Evolutionary conservation across 352 stramenopile species (phyloP), one percentile per base, ranked within the genome.

Genomic region (Phytophthora syringae): DNA sequence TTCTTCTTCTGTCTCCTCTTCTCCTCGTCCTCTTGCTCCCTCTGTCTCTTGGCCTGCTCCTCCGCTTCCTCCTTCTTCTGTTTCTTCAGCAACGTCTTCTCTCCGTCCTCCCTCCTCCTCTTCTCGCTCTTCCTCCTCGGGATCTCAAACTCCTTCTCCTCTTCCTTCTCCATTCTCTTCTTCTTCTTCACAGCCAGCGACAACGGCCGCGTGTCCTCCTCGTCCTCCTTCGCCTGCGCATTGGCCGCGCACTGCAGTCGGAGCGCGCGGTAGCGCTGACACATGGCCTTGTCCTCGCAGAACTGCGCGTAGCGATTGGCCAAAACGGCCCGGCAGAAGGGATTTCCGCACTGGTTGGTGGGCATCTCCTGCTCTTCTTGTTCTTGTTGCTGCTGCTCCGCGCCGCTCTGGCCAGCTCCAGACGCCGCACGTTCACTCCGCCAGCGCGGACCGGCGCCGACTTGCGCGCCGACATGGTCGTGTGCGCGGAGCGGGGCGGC

Each of bases 231-330:
- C 4, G 40, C 20, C 49, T 74, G 65, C 6, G 60, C 67, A 21
- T 72, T 77, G 10, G 70, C 66, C 37, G 49, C 60, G 51, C 80
- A 90, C 45, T 86, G 72, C n/a, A 89, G 60, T 52, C 76, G 52
- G 24, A 91, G 36, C 1, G 75, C 77, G 12, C 82, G 79, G 20
- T 82, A 85, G 24, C 75, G 62, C 59, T 92, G 83, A 39, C 83
- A 92, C 48, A 85, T 63, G 24, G 57, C 25, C 37, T 70, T 80
- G 32, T 77, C 62, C 24, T 82, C 75, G 54, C 83, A 92, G 57
- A 73, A 92, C 25, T 47, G 54, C 7, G 69, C 62, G 32, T 73
- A 70, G 22, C 69, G 69, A 61, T 82, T 92, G 30, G 40, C 24
- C 49, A 92, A 54, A 39, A 21, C 12, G 18, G 67, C 37, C n/a